Evolutionary conservation across 106 monocot genomes (phyloP).

Genomic region (Platanthera zijinensis): DNA sequence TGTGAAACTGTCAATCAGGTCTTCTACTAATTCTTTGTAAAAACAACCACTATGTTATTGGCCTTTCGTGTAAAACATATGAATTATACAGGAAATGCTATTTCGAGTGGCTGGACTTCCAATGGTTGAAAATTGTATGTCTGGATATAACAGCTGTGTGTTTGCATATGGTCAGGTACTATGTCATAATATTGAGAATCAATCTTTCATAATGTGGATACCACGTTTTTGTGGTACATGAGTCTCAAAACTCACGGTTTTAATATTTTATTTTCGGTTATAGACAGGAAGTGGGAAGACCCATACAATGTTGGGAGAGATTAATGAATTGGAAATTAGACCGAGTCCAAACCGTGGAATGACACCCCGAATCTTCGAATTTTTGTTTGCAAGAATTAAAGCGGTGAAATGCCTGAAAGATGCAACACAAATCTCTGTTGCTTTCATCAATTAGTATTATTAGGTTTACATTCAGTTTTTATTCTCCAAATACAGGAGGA

Average conservation of each 20-base stretch:
- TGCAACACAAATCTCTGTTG: not conserved
- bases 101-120: slow-evolving; percentile 83
- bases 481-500: slow-evolving; percentile 53
- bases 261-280: slow-evolving; percentile 14
- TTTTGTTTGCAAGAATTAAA: slow-evolving; percentile 91
- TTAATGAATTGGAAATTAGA: slow-evolving; percentile 50
- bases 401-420: slow-evolving; percentile 37
- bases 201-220: not conserved
- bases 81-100: slow-evolving; percentile 60
- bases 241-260: not conserved
- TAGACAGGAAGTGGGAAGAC: slow-evolving; percentile 99
- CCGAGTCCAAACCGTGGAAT: slow-evolving; percentile 75
- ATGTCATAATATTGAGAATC: not conserved
- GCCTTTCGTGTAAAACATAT: not conserved
- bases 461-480: slow-evolving; percentile 7
- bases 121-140: slow-evolving; percentile 95
- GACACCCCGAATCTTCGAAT: slow-evolving; percentile 96
- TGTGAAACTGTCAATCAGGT: slow-evolving; percentile 92
- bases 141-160: slow-evolving; percentile 95
- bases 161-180: slow-evolving; percentile 96
- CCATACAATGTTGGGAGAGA: slow-evolving; percentile 93
- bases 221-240: not conserved
- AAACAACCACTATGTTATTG: not conserved
- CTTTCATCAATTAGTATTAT: slow-evolving; percentile 9
- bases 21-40: not conserved